Evolutionary conservation across 1,284 basidiomycete genomes (phyloP).

Genomic region (Ustilago trichophora): DNA sequence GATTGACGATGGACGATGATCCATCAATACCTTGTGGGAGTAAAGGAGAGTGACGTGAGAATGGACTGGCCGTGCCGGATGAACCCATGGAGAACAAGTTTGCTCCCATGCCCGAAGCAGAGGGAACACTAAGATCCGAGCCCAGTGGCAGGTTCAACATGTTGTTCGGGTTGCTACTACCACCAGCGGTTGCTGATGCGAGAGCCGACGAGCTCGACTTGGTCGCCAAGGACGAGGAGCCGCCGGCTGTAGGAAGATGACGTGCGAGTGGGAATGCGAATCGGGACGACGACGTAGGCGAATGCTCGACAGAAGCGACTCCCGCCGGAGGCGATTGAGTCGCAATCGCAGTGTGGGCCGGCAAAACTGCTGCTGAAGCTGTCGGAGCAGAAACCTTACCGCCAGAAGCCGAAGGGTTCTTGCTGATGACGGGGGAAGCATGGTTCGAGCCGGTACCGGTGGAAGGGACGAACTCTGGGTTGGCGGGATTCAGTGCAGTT

Average conservation of each 20-base stretch:
- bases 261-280: constrained; percentile 49
- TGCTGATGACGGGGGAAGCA: constrained; percentile 38
- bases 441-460: constrained; percentile 41
- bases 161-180: constrained; percentile 6
- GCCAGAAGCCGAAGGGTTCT: constrained; percentile 6
- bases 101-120: constrained; percentile 12
- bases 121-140: constrained; percentile 25
- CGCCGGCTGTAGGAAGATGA: constrained; percentile 19
- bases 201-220: constrained; percentile 29
- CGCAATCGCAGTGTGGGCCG: constrained; percentile 14
- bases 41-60: constrained; percentile 30
- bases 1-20: background rate
- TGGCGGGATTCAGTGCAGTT: constrained; percentile 47
- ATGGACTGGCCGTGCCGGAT: constrained; percentile 23
- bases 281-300: constrained; percentile 41
- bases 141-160: constrained; percentile 17
- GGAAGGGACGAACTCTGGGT: constrained; percentile 53
- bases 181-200: constrained; percentile 6
- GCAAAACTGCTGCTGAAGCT: background rate
- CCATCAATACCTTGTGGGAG: constrained; percentile 23
- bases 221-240: constrained; percentile 3
- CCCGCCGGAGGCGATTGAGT: constrained; percentile 25
- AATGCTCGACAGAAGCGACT: constrained; percentile 36
- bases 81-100: constrained; percentile 23
- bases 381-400: background rate